A percentile compares a stretch with the other conserved stretches of the same genome.
These are phyloP conservation scores for Colletotrichum somersetense DNA, from an alignment of 2,329 filamentous ascomycete species.

Conservation along the genomic window DNA sequence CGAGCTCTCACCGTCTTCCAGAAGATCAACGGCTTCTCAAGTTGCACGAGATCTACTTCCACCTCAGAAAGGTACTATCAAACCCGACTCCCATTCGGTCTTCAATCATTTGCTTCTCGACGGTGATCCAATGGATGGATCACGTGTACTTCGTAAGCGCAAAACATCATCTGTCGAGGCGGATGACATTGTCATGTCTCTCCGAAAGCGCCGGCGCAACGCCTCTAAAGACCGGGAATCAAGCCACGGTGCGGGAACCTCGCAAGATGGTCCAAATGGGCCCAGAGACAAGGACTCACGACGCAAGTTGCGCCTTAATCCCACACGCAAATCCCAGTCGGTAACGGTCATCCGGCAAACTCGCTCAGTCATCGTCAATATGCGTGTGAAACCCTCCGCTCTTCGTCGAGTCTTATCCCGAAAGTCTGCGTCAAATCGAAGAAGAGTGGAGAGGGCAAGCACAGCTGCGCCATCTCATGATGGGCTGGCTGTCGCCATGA, in stretches of 20 bases:
- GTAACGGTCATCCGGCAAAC: conserved; percentile 53
- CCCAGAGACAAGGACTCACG: conserved; percentile 54
- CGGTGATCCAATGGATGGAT: conserved; percentile 80
- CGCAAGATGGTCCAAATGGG: conserved; percentile 48
- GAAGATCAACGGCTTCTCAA: conserved; percentile 73
- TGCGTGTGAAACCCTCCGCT: conserved; percentile 68
- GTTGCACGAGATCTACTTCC: conserved; percentile 80
- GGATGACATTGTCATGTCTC: conserved; percentile 65
- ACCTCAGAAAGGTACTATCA: conserved; percentile 72
- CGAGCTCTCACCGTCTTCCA: conserved; percentile 53
- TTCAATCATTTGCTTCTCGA: conserved; percentile 80
- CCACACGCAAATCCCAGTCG: conserved; percentile 52
- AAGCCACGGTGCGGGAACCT: conserved; percentile 51
- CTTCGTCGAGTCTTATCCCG: conserved; percentile 71
- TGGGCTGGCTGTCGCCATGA: conserved; percentile 41
- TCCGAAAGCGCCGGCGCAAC: conserved; percentile 67
- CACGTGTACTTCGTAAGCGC: conserved; percentile 83
- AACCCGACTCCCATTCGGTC: conserved; percentile 80
- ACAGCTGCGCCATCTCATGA: conserved; percentile 45
- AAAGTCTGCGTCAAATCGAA: conserved; percentile 66
- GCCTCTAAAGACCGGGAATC: conserved; percentile 58
- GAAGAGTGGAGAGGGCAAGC: conserved; percentile 56
- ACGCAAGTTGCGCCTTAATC: conserved; percentile 71
- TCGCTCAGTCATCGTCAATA: conserved; percentile 64
- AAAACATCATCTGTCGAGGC: conserved; percentile 80